A percentile compares a stretch with the other conserved stretches of the same genome.
Evolutionary conservation across 768 basidiomycete genomes (phyloP).

Genomic region (Pulveroboletus ravenelii): DNA sequence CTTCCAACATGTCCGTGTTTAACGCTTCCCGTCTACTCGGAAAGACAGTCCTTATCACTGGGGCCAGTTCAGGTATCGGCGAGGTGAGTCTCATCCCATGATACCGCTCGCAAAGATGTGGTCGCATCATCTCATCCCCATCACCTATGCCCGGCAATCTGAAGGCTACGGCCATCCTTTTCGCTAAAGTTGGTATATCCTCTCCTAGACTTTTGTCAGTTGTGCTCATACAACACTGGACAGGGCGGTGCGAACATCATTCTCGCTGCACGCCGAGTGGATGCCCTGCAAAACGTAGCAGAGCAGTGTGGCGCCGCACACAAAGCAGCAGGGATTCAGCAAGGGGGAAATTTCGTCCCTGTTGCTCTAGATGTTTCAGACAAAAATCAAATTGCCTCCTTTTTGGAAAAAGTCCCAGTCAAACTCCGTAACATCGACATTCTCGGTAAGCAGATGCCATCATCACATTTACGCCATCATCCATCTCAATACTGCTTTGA

Average conservation of each 20-base stretch:
- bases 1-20: conserved; percentile 67
- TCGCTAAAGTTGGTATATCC: conserved; percentile 61
- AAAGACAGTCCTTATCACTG: conserved; percentile 85
- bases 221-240: not conserved
- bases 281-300: conserved; percentile 66
- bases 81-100: conserved; percentile 49
- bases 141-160: conserved; percentile 1
- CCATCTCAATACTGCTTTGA: not conserved
- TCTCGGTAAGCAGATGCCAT: conserved; percentile 50
- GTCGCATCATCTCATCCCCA: not conserved
- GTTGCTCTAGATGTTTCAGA: conserved; percentile 80
- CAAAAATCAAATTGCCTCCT: conserved; percentile 58
- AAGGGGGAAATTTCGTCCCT: conserved; percentile 73
- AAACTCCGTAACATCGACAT: conserved; percentile 75
- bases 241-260: conserved; percentile 87
- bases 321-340: conserved; percentile 62
- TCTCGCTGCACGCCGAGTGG: conserved; percentile 72
- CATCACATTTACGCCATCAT: not conserved
- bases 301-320: conserved; percentile 66
- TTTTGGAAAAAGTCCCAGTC: conserved; percentile 68
- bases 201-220: not conserved
- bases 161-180: conserved; percentile 82
- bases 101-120: not conserved
- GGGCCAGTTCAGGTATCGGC: conserved; percentile 87
- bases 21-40: conserved; percentile 73